phyloP scores from a whole-genome alignment of 352 stramenopile genomes.

The Phytophthora pistaciae region DNA sequence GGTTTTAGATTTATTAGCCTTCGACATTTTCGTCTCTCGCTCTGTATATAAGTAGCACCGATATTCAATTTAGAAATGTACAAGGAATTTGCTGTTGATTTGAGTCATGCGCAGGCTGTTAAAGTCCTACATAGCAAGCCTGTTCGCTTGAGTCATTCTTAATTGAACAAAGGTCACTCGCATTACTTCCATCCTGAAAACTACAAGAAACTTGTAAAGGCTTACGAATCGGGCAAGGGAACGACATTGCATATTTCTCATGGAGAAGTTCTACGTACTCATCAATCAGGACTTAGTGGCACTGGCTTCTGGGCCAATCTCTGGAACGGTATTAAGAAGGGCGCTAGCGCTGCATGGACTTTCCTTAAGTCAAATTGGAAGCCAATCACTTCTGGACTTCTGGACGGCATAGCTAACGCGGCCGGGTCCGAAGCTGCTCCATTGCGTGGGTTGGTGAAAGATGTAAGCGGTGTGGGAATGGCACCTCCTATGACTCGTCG shows the following conservation, averaged over 20 bases:
- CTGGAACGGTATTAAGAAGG: constrained; percentile 4
- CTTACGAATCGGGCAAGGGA: background rate
- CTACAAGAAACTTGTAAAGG: background rate
- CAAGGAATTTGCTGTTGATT: background rate
- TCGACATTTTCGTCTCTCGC: background rate
- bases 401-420: background rate
- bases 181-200: background rate
- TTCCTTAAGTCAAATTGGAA: constrained; percentile 4
- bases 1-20: background rate
- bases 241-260: background rate
- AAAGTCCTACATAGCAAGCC: background rate
- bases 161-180: background rate
- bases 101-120: background rate
- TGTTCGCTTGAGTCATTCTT: background rate
- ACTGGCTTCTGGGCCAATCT: constrained; percentile 19
- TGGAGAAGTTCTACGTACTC: background rate
- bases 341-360: background rate
- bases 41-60: background rate
- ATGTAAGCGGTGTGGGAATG: background rate
- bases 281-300: background rate
- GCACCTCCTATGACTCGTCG: background rate
- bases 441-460: background rate
- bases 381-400: background rate
- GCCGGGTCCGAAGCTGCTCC: background rate
- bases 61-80: background rate